Evolutionary conservation across 75 land plant genomes (phyloP).

Genomic region (Pinus albicaulis): DNA sequence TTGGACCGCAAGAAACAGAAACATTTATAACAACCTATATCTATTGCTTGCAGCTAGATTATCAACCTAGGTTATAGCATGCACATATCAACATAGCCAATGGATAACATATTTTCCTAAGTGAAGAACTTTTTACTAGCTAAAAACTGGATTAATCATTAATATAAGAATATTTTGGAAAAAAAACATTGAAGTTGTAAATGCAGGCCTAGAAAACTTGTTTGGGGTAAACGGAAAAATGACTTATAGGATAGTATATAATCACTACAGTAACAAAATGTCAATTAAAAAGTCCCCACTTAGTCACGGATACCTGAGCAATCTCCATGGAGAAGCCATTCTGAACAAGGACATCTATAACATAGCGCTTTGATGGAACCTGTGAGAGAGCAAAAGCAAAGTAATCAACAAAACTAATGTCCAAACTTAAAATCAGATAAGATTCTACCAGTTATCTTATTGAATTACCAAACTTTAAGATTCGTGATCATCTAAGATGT

Average conservation of each 20-base stretch:
- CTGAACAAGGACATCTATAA: slow-evolving; percentile 57
- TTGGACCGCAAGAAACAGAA: neutral
- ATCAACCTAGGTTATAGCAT: neutral
- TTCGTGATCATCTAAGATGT: neutral
- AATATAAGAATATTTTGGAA: neutral
- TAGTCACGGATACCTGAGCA: slow-evolving; percentile 64
- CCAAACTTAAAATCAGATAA: neutral
- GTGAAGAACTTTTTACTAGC: neutral
- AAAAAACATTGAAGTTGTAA: neutral
- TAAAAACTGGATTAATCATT: neutral
- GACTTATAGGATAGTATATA: neutral
- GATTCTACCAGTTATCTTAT: neutral
- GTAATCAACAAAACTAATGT: neutral
- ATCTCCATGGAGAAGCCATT: slow-evolving; percentile 84
- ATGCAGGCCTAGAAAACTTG: neutral
- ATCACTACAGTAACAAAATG: neutral
- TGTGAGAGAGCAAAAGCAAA: slow-evolving; percentile 19
- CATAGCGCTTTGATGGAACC: slow-evolving; percentile 69
- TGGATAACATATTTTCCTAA: neutral
- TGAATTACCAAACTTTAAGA: neutral
- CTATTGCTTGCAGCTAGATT: neutral
- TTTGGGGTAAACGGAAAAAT: neutral
- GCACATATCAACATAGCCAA: neutral
- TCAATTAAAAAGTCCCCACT: neutral
- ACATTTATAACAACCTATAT: neutral